Base-by-base conservation (phyloP, 768 basidiomycete genomes). In the Serendipita sp. region DNA sequence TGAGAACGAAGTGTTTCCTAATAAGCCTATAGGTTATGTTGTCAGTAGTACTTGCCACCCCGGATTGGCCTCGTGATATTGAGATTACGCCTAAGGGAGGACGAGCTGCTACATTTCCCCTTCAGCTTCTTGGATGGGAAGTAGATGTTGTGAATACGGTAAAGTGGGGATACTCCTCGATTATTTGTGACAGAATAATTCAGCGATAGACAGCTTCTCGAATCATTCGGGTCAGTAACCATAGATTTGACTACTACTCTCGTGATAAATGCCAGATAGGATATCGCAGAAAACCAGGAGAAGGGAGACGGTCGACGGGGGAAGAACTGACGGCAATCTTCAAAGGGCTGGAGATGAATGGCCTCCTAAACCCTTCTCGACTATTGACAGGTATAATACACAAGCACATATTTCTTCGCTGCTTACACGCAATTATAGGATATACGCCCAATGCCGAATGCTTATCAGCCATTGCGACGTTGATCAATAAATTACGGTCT, bases 391-490 rank as follows among this genome's bases (percentile, higher is more conserved):
- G 87, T 86, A 44, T 10, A 75, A 5, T 13, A 5, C 13, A 6
- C 40, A 13, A 40, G 40, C 65, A 48, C 44, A 34, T 6, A 64
- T 3, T 37, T 13, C 6, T 40, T 40, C 40, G 6, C 40, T 31
- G 40, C 43, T 53, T 53, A 62, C 18, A 46, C 10, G 13, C 48
- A 3, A n/a, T 31, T 64, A 16, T 43, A 87, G 91, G 95, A 0
- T 99, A 95, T 73, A 83, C 95, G 44, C 91, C 94, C 4, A 85
- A 84, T 8, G 89, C 88, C 11, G 88, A 87, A 63, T 83, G 87
- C 5, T 76, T 97, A 6, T 72, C 77, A 23, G 83, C 82, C 0
- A 82, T 97, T 13, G 78, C 81, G 18, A 74, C 81, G 16, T 74
- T 89, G 2, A 86, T 83, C 3, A 74, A 72, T 44, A 83, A 80